A percentile compares a stretch with the other conserved stretches of the same genome.
Evolutionary conservation across 495 filamentous ascomycete genomes (phyloP).

Genomic region (Xylaria sp.): DNA sequence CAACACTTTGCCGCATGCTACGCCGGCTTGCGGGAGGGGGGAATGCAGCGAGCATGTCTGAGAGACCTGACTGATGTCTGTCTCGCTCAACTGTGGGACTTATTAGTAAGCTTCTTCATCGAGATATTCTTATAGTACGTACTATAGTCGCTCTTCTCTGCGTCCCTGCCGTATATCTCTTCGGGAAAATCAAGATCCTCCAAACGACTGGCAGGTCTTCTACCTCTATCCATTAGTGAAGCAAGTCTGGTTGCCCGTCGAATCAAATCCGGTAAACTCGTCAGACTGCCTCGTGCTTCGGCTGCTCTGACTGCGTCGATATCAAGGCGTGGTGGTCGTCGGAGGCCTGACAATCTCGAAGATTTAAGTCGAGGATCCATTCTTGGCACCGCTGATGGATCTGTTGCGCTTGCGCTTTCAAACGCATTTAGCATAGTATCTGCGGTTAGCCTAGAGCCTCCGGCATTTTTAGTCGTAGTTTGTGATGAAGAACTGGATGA

Average conservation of each 20-base stretch:
- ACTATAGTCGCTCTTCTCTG: slow-evolving; percentile 51
- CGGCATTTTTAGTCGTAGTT: slow-evolving; percentile 33
- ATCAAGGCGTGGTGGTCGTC: slow-evolving; percentile 76
- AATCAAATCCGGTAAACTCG: slow-evolving; percentile 91
- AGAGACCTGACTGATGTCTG: slow-evolving; percentile 68
- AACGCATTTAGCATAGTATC: slow-evolving; percentile 54
- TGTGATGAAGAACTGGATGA: slow-evolving; percentile 51
- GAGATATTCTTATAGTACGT: slow-evolving; percentile 25
- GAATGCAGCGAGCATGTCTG: slow-evolving; percentile 91
- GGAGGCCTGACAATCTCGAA: slow-evolving; percentile 58
- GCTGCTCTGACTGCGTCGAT: slow-evolving; percentile 80
- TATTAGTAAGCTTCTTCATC: slow-evolving; percentile 38
- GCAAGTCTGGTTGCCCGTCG: slow-evolving; percentile 85
- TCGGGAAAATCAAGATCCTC: slow-evolving; percentile 56
- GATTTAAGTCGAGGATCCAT: slow-evolving; percentile 47
- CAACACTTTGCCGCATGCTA: slow-evolving; percentile 48
- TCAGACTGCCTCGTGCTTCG: slow-evolving; percentile 83
- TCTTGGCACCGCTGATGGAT: slow-evolving; percentile 41
- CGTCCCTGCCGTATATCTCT: slow-evolving; percentile 40
- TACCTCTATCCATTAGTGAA: slow-evolving; percentile 84
- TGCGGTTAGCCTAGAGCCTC: slow-evolving; percentile 40
- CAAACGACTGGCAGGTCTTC: slow-evolving; percentile 75
- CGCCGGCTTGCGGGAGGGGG: slow-evolving; percentile 75
- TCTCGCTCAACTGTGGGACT: slow-evolving; percentile 46
- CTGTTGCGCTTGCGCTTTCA: slow-evolving; percentile 50